These are phyloP conservation scores for Senna tora DNA, from an alignment of 306 rosid genomes.

Conservation along the genomic window DNA sequence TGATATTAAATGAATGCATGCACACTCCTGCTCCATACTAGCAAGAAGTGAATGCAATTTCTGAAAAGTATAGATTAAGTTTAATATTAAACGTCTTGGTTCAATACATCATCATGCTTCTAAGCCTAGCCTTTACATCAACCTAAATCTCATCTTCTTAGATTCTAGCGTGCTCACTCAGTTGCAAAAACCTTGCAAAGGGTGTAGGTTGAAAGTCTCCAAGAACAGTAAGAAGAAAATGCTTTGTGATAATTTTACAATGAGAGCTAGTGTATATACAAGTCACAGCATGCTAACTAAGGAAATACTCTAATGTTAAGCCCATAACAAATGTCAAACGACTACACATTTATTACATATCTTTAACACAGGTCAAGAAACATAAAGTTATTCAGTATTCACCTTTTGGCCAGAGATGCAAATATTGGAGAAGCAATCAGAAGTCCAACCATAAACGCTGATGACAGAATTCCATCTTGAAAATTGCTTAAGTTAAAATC, in stretches of 20 bases:
- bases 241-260: too few species aligned
- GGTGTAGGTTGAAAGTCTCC: too few species aligned
- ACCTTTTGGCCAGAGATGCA: conserved; percentile 90
- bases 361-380: conserved; percentile 20
- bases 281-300: too few species aligned
- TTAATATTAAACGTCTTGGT: neutral
- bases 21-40: neutral
- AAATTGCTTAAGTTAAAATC: conserved; percentile 86
- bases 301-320: too few species aligned
- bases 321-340: too few species aligned
- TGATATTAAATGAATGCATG: neutral
- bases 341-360: too few species aligned
- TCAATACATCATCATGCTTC: neutral
- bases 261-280: too few species aligned
- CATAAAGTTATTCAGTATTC: conserved; percentile 44
- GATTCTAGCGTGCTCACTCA: neutral
- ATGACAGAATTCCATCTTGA: conserved; percentile 88
- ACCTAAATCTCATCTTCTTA: neutral
- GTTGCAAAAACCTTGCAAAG: neutral
- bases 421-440: conserved; percentile 87
- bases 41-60: neutral
- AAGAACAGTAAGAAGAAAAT: too few species aligned
- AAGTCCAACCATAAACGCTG: conserved; percentile 98
- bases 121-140: neutral
- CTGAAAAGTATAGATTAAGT: neutral